Evolutionary conservation across 1,284 basidiomycete species (phyloP).

Genomic region (Trichosporon sp.): DNA sequence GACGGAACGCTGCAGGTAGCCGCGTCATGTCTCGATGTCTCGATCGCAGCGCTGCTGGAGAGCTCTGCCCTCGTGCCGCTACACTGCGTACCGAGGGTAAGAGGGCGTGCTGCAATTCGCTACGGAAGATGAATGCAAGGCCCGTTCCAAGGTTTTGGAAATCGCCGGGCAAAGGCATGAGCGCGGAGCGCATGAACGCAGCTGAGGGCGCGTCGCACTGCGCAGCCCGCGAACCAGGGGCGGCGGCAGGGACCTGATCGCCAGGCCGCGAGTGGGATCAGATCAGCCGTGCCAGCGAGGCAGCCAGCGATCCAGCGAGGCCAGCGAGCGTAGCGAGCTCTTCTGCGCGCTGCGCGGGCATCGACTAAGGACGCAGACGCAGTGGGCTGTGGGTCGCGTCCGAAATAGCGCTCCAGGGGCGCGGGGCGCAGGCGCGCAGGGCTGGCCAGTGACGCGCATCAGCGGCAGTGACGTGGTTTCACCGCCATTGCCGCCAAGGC

Average conservation of each 20-base stretch:
- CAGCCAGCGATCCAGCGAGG: no score
- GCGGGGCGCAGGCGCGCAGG: neutral
- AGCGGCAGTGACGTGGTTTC: neutral
- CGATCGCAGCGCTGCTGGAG: neutral
- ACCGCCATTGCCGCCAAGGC: neutral
- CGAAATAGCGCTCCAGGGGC: neutral
- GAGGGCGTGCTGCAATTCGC: neutral
- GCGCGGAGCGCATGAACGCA: neutral
- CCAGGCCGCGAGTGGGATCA: neutral
- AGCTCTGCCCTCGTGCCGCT: neutral
- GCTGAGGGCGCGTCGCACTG: neutral
- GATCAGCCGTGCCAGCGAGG: no score
- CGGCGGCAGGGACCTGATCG: neutral
- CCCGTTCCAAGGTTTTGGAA: neutral
- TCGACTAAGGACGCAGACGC: no score
- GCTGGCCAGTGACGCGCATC: neutral
- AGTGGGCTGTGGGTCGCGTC: neutral
- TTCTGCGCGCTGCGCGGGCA: no score
- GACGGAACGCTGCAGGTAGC: neutral
- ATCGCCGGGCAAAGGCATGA: no score
- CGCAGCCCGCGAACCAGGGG: neutral
- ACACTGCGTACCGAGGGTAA: neutral
- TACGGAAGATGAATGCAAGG: neutral
- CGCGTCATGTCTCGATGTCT: neutral
- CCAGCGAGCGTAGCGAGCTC: neutral